A percentile compares a stretch with the other conserved stretches of the same genome.
phyloP scores from a whole-genome alignment of 306 rosid genomes.

The Sicyos edulis region DNA sequence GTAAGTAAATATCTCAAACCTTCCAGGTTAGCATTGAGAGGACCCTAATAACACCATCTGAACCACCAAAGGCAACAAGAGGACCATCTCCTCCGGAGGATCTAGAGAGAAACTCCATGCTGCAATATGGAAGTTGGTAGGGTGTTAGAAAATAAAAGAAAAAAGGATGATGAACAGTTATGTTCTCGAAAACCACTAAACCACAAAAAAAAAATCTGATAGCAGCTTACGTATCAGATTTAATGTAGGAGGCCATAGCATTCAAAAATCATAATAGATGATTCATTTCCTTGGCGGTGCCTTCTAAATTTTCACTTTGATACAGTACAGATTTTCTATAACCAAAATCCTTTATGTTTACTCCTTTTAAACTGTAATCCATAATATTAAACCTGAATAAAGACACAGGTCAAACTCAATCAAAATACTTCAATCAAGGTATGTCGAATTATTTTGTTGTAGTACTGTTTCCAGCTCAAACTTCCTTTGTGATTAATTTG shows the following conservation, averaged over 20 bases:
- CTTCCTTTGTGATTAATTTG: background rate
- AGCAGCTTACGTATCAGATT: background rate
- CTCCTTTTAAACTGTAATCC: background rate
- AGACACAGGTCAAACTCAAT: background rate
- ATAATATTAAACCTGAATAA: background rate
- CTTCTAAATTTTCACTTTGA: background rate
- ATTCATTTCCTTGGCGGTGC: background rate
- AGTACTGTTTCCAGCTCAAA: background rate
- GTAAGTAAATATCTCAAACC: constrained; percentile 45
- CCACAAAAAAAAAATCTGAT: background rate
- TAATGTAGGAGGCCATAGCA: background rate
- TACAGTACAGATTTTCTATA: background rate
- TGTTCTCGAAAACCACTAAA: background rate
- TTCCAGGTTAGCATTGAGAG: constrained; percentile 99
- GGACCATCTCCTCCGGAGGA: constrained; percentile 76
- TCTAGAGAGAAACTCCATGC: constrained; percentile 98
- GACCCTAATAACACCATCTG: constrained; percentile 95
- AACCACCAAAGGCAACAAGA: constrained; percentile 97
- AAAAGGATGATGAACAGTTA: background rate
- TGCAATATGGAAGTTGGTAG: constrained; percentile 37
- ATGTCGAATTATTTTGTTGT: background rate
- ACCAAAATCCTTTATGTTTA: background rate
- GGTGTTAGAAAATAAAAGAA: constrained; percentile 10
- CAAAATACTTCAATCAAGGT: background rate
- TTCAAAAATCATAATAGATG: background rate